Base-by-base conservation (phyloP, 208 protist species). In the Leishmania tropica region DNA sequence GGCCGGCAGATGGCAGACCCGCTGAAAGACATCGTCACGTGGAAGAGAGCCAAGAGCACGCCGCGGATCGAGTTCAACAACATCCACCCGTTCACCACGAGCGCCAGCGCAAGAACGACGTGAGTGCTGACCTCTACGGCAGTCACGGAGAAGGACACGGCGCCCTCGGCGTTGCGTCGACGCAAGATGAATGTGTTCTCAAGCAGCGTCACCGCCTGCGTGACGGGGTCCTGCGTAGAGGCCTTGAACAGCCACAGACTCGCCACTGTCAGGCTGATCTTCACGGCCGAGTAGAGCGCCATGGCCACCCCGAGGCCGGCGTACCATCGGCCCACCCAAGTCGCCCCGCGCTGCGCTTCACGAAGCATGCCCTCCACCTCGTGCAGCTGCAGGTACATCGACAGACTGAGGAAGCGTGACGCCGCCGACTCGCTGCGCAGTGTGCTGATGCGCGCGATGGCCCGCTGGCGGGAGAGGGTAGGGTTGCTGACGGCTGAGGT, bases 41-140 rank as follows among this genome's bases (percentile, higher is more conserved):
- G 90, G 75, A 96, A 96, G n/a, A 97, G 82, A 17, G 86, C 87
- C 31, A 96, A 81, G 48, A 97, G 84, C n/a, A 92, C 89, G 19
- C 94, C 92, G n/a, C 94, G 94, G 47, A 97, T 88, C 0, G 91
- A 91, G 67, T 62, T 87, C 48, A 89, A 31, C 54, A 97, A 85
- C 88, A 95, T 92, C 87, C 85, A 94, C 60, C 78, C 86, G 58
- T 95, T 96, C n/a, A 97, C 83, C 31, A 91, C 62, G 48, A 94
- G 81, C n/a, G 86, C 88, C 53, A 92, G 86, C 7, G 86, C 81
- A 35, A 87, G 58, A 7, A 91, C 83, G 21, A 90, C 78, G 48
- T 82, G 80, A 13, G 88, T 76, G 64, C 83, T 83, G 31, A 79
- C 71, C 72, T 87, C 82, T 15, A 85, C 79, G n/a, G 82, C 78